Conservation (phyloP, 768 basidiomycete genomes). For the Collybiopsis luxurians region DNA sequence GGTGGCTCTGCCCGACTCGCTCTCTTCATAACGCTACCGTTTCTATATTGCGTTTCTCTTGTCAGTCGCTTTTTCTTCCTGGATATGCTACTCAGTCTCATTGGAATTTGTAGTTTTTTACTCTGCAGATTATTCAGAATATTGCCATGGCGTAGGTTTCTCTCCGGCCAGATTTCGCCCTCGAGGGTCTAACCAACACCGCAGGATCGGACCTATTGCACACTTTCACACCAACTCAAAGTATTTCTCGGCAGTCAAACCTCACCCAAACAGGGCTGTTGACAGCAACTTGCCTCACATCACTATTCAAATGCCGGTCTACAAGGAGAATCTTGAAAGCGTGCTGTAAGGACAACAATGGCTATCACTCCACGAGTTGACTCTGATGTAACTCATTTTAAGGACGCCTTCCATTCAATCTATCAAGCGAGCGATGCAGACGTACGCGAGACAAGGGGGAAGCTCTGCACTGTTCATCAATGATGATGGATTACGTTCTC, state of each 20-base stretch:
- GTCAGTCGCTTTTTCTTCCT: conserved; percentile 40
- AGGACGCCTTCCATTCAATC: conserved; percentile 79
- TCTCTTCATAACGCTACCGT: conserved; percentile 61
- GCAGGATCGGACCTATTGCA: conserved; percentile 76
- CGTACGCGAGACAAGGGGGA: conserved; percentile 85
- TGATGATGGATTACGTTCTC: conserved; percentile 78
- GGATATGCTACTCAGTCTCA: neutral
- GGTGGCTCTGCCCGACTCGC: conserved; percentile 59
- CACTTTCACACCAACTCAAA: conserved; percentile 83
- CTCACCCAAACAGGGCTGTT: conserved; percentile 58
- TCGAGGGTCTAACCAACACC: neutral
- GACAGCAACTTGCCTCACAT: conserved; percentile 70
- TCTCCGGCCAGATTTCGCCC: conserved; percentile 5
- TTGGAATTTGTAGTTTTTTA: conserved; percentile 58
- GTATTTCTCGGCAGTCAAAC: conserved; percentile 73
- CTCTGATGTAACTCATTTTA: neutral
- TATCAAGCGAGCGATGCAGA: conserved; percentile 83
- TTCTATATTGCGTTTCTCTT: conserved; percentile 73
- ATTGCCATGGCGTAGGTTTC: conserved; percentile 58
- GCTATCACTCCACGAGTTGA: no score
- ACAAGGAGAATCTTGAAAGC: conserved; percentile 80
- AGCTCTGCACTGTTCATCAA: conserved; percentile 77
- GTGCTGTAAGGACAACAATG: conserved; percentile 82
- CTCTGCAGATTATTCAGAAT: conserved; percentile 62
- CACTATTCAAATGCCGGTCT: conserved; percentile 83